These are phyloP conservation scores for Blastocystis sp. DNA, from an alignment of 352 stramenopile species.

Conservation along the genomic window DNA sequence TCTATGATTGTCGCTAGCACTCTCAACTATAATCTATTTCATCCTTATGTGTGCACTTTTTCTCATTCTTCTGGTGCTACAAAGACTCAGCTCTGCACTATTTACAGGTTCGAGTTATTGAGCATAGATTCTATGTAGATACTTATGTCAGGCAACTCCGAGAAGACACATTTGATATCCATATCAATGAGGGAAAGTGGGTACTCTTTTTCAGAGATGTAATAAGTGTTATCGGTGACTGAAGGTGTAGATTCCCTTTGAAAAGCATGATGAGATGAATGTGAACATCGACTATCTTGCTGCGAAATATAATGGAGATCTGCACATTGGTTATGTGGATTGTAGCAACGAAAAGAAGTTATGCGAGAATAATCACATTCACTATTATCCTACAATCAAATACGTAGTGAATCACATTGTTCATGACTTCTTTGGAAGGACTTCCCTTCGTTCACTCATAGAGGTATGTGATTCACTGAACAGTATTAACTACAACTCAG, in stretches of 20 bases:
- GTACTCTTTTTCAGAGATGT: slow-evolving; percentile 16
- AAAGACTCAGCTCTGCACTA: neutral
- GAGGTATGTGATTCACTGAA: slow-evolving; percentile 34
- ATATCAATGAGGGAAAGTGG: slow-evolving; percentile 7
- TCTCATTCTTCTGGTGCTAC: neutral
- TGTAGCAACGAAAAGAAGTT: neutral
- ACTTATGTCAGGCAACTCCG: neutral
- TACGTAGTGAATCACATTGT: neutral
- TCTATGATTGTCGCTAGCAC: neutral
- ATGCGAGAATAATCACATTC: neutral
- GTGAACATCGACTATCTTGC: slow-evolving; percentile 32
- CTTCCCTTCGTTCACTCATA: slow-evolving; percentile 4
- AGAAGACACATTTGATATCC: neutral
- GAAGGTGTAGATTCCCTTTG: neutral
- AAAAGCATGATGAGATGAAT: slow-evolving; percentile 3
- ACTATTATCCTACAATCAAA: slow-evolving; percentile 4
- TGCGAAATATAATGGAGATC: slow-evolving; percentile 14
- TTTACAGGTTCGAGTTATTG: neutral
- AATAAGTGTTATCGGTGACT: neutral
- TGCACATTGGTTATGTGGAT: slow-evolving; percentile 29
- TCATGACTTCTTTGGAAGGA: slow-evolving; percentile 43
- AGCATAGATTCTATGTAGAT: neutral
- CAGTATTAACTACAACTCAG: neutral
- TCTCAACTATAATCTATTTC: neutral
- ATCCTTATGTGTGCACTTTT: neutral